Percentiles rank a stretch among this genome's conserved stretches.
Conservation (phyloP, 1,284 basidiomycete species). For the Fomitopsis palustris region DNA sequence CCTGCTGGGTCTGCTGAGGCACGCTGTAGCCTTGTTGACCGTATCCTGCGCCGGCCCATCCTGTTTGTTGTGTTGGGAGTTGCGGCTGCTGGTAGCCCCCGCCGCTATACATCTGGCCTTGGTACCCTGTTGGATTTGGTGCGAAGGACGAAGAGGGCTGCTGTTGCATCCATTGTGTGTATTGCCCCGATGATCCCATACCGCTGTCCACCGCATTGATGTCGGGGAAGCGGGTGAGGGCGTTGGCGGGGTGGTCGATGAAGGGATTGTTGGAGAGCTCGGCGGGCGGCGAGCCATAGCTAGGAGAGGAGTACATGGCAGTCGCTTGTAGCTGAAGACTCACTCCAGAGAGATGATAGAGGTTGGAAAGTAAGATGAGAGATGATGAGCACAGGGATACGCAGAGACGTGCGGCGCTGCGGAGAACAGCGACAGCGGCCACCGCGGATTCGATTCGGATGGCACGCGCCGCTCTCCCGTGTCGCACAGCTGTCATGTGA, state of each 20-base stretch:
- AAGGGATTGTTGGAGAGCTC: slow-evolving; percentile 38
- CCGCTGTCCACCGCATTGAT: slow-evolving; percentile 22
- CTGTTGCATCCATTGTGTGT: slow-evolving; percentile 27
- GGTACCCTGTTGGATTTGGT: slow-evolving; percentile 13
- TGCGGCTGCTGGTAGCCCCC: slow-evolving; percentile 15
- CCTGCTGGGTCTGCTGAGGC: slow-evolving; percentile 16
- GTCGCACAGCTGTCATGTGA: too few species aligned
- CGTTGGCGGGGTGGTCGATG: slow-evolving; percentile 33
- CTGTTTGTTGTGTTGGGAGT: slow-evolving; percentile 17
- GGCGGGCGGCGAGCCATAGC: slow-evolving; percentile 26
- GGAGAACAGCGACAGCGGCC: too few species aligned
- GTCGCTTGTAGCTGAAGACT: neutral
- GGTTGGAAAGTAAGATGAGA: neutral
- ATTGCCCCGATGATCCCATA: slow-evolving; percentile 18
- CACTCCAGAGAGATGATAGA: too few species aligned
- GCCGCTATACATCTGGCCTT: slow-evolving; percentile 14
- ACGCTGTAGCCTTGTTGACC: slow-evolving; percentile 16
- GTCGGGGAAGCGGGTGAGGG: slow-evolving; percentile 31
- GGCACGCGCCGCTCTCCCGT: too few species aligned
- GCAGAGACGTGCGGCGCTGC: neutral
- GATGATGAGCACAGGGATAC: neutral
- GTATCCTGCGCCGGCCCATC: slow-evolving; percentile 20
- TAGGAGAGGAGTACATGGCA: slow-evolving; percentile 27
- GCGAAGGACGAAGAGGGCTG: slow-evolving; percentile 14
- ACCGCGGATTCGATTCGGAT: too few species aligned